Evolutionary conservation across 331 rosid genomes (phyloP).

Genomic region (Telfairia occidentalis): DNA sequence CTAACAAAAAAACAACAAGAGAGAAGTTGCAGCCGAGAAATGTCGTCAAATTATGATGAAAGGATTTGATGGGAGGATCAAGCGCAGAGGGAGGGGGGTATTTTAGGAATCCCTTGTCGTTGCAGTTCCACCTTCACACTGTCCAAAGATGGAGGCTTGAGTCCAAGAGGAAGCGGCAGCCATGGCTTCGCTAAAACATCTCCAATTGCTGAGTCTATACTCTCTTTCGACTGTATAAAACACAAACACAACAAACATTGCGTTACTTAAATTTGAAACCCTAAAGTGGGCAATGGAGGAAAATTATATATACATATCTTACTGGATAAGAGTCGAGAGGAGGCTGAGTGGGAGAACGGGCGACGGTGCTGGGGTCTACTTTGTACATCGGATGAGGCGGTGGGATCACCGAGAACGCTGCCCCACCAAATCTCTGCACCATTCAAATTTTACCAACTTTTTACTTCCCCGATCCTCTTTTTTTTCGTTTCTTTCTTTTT

Average conservation of each 20-base stretch:
- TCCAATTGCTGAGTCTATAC: constrained; percentile 80
- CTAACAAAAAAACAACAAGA: background rate
- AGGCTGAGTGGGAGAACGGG: constrained; percentile 35
- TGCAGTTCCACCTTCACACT: constrained; percentile 75
- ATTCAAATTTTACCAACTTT: too few relatives aligned
- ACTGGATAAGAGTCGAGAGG: constrained; percentile 68
- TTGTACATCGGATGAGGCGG: constrained; percentile 53
- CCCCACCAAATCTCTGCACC: constrained; percentile 53
- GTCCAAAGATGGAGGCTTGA: constrained; percentile 69
- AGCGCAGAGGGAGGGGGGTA: constrained; percentile 58
- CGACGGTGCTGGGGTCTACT: constrained; percentile 31
- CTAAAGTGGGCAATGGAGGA: too few relatives aligned
- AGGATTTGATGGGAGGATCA: constrained; percentile 6
- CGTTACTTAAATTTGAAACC: too few relatives aligned
- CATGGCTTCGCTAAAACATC: constrained; percentile 76
- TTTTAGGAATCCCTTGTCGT: constrained; percentile 61
- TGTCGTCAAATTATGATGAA: constrained; percentile 20
- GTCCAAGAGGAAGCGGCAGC: constrained; percentile 90
- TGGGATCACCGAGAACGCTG: constrained; percentile 59
- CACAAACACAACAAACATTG: too few relatives aligned
- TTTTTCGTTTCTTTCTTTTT: too few relatives aligned
- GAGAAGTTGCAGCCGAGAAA: background rate
- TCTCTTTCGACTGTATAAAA: constrained; percentile 95
- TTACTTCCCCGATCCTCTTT: too few relatives aligned
- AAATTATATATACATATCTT: background rate